Evolutionary conservation across 2,329 filamentous ascomycete species (phyloP), one percentile per base, ranked within the genome.

Genomic region (Cordyceps tenuipes): DNA sequence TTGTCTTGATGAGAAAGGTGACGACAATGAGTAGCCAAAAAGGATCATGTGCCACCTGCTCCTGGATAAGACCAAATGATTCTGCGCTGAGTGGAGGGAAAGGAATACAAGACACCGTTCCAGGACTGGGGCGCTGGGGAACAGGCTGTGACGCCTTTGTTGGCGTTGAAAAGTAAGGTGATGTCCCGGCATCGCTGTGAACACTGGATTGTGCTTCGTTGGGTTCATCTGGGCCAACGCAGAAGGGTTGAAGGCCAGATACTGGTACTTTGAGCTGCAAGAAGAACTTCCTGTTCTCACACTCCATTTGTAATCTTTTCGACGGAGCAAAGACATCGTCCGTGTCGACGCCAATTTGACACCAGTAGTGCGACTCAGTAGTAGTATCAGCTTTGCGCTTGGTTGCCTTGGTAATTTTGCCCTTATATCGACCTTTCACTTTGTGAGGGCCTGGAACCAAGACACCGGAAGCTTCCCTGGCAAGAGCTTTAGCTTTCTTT

Each of bases 1-100:
- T 79, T 0, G 91, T 96, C 62, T 88, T 86, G 71, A 93, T 93
- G 34, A 96, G 83, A 66, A 96, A 92, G 0, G 90, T 91, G 5
- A 91, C 86, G 13, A 89, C 91, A 34, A 96, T 79, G 1, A 96
- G 81, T 1, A 97, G 82, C 64, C 85, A 86, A 71, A 95, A 96
- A 0, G 91, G 88, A 60, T 91, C 81, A 54, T 82, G 72, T 2
- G 85, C 84, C 17, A 96, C 82, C 64, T 86, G 82, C 70, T 96
- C 92, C 70, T 97, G 92, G 43, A 96, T 84, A 2, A 97, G 80
- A 0, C 91, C 91, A 68, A 96, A 96, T 6, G 68, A 71, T 0
- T 78, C 69, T 0, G 82, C 77, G 8, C 80, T 78, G 39, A 91
- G 82, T 0, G 85, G 81, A 0, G 90, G 89, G 64, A 93, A 90